Percentiles rank a stretch among this genome's conserved stretches.
Conservation (phyloP, 2,329 filamentous ascomycete species). For the Penicillium sp. region DNA sequence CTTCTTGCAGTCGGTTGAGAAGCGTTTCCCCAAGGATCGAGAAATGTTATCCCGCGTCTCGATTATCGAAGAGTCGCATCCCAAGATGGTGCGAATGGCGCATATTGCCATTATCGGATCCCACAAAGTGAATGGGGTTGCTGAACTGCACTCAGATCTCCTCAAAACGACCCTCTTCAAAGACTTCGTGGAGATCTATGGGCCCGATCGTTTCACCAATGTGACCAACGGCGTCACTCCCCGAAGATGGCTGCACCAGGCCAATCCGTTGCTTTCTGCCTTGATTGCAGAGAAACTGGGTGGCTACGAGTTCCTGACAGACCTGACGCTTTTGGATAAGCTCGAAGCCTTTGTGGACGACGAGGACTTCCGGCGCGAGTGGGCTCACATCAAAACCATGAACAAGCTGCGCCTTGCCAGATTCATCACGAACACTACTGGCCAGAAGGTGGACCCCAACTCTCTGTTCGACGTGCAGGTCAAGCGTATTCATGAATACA, state of each 20-base stretch:
- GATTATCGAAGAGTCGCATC: conserved; percentile 93
- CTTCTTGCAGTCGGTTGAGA: conserved; percentile 89
- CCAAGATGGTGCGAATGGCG: conserved; percentile 98
- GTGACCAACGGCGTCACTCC: conserved; percentile 98
- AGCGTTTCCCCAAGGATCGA: conserved; percentile 80
- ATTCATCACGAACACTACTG: conserved; percentile 78
- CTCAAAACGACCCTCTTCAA: conserved; percentile 99
- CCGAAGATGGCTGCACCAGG: conserved; percentile 92
- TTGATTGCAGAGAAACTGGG: conserved; percentile 88
- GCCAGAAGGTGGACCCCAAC: conserved; percentile 77
- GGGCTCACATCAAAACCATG: conserved; percentile 91
- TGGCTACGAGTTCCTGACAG: conserved; percentile 78
- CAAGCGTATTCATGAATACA: conserved; percentile 99
- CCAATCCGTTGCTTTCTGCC: conserved; percentile 86
- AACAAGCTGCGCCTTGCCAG: conserved; percentile 92
- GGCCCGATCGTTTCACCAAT: conserved; percentile 95
- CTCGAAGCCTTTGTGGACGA: conserved; percentile 81
- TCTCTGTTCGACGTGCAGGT: conserved; percentile 95
- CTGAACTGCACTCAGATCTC: conserved; percentile 92
- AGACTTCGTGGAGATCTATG: conserved; percentile 93
- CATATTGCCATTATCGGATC: conserved; percentile 92
- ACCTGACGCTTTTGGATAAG: conserved; percentile 79
- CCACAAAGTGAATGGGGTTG: conserved; percentile 98
- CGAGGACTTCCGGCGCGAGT: conserved; percentile 85
- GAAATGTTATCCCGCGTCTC: conserved; percentile 85